Base-by-base conservation (phyloP, 768 basidiomycete species). In the Mycena pura region DNA sequence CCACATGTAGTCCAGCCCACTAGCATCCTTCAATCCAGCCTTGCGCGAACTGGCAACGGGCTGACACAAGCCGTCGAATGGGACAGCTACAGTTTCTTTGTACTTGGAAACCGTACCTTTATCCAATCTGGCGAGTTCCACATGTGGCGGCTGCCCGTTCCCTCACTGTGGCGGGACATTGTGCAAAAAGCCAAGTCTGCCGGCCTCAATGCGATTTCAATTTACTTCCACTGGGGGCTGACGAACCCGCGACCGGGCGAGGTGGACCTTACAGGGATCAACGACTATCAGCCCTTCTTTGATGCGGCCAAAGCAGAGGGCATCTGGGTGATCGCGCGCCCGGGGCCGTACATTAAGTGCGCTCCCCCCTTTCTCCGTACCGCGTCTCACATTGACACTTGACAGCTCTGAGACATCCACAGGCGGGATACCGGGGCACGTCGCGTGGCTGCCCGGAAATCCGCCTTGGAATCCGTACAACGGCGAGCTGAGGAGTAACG, bases 161-260 rank as follows among this genome's bases (percentile, higher is more conserved):
- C 84, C 28, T 78, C 78, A 10, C 73, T 89, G 27, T 88, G 87
- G 86, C 72, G 78, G 17, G 87, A 88, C 65, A 79, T 88, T 34
- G 77, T 88, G 39, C 84, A 89, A 56, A 89, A 84, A 68, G 72
- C 81, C 57, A 85, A 85, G 57, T 85, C 85, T 2, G 83, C 83
- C 0, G 88, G 87, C 5, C 78, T 89, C 60, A 88, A 87, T 39
- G 77, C 80, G 0, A 72, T 85, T 55, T 84, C 84, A 51, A 75
- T 88, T 34, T 88, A 88, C 66, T 77, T 80, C 2, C 86, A 88
- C 61, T 85, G 85, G 87, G 86, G 77, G 5, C 59, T 86, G 44
- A 77, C 80, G 29, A 84, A 88, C 60, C 87, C 86, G 10, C 76
- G 83, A 0, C 80, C 79, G 3, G 85, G 80, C 6, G 77, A 82